phyloP scores from a whole-genome alignment of 2,329 filamentous ascomycete genomes.

The Fusarium kyushuense region DNA sequence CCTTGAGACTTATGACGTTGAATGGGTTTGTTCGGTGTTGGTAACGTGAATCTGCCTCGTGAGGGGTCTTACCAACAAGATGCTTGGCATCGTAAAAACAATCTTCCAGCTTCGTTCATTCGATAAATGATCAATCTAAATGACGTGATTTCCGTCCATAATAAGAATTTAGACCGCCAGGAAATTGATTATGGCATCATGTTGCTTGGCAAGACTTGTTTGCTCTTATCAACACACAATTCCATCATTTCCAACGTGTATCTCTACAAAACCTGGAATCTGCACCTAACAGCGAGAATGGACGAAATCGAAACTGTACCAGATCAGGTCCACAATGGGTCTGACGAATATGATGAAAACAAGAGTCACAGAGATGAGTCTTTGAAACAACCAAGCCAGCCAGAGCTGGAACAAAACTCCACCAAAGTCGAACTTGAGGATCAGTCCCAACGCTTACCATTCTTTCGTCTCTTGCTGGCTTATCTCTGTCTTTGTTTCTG shows the following conservation, averaged over 20 bases:
- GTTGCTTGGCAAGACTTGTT: not conserved
- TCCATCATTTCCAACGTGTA: not conserved
- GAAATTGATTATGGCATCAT: not conserved
- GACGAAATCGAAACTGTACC: fast-evolving
- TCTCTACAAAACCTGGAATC: not conserved
- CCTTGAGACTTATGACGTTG: too few species aligned
- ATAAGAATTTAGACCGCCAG: too few species aligned
- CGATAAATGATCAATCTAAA: fast-evolving
- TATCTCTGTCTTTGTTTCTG: conserved; percentile 5
- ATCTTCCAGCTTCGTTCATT: not conserved
- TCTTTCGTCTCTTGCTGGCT: not conserved
- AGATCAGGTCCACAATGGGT: fast-evolving
- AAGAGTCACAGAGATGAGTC: fast-evolving
- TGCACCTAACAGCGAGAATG: fast-evolving
- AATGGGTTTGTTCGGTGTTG: not conserved
- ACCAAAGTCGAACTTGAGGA: not conserved
- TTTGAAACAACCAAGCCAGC: fast-evolving
- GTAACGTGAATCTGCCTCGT: not conserved
- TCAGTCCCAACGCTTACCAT: conserved; percentile 4
- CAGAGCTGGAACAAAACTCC: fast-evolving
- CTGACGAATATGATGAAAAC: fast-evolving
- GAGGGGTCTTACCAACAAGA: not conserved
- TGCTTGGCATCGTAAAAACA: not conserved
- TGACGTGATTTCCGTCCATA: not conserved
- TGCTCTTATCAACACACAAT: not conserved